Conservation (phyloP, 2,329 filamentous ascomycete species). For the Fusarium sarcochroum region DNA sequence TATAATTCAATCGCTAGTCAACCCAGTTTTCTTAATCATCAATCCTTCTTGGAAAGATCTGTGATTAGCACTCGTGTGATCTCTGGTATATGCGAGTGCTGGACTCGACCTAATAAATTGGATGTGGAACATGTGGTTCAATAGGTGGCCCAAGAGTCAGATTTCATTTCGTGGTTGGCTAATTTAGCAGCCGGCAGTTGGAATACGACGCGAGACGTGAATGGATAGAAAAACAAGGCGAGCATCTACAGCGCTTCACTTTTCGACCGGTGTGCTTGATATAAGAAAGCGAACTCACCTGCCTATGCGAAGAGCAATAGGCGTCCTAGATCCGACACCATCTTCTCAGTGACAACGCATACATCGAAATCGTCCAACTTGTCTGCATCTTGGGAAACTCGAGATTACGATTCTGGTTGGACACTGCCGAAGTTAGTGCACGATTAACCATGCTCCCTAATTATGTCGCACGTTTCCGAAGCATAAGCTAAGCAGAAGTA, state of each 20-base stretch:
- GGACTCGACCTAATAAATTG: constrained; percentile 1
- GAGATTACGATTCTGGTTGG: constrained; percentile 32
- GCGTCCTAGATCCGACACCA: constrained; percentile 28
- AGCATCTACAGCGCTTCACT: constrained; percentile 26
- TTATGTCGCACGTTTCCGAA: constrained; percentile 21
- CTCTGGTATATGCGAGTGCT: constrained; percentile 36
- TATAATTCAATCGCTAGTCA: neutral
- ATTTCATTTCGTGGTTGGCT: constrained; percentile 31
- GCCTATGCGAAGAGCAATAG: constrained; percentile 20
- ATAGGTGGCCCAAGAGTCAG: constrained; percentile 21
- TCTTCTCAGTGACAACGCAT: constrained; percentile 41
- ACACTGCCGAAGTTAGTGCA: constrained; percentile 1
- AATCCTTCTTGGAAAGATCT: neutral
- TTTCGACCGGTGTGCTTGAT: constrained; percentile 20
- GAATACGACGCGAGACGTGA: constrained; percentile 1
- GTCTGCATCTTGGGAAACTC: constrained; percentile 32
- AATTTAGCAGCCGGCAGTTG: constrained; percentile 20
- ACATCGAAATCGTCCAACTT: constrained; percentile 37
- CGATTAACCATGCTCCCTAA: constrained; percentile 20
- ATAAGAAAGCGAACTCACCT: constrained; percentile 38
- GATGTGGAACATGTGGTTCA: constrained; percentile 19
- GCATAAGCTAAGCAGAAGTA: constrained; percentile 7
- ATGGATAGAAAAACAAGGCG: constrained; percentile 31
- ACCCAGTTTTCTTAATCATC: neutral
- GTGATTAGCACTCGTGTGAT: constrained; percentile 18